Base-by-base conservation (phyloP, 345 rosid genomes). In the Sisymbrium irio region DNA sequence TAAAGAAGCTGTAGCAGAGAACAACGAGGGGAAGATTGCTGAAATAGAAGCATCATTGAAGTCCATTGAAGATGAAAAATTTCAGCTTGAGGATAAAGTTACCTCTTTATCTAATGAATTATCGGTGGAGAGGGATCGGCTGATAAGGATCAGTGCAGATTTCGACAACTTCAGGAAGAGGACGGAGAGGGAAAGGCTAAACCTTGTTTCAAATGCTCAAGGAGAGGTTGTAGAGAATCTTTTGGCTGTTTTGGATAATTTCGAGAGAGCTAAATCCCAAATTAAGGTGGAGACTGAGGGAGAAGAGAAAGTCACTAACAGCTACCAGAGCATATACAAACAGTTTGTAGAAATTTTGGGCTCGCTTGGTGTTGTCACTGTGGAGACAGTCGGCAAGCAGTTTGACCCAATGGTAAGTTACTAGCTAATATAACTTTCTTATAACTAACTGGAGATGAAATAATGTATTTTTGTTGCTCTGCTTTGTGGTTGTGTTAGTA, bases 121-220 rank as follows among this genome's bases (percentile, higher is more conserved):
- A 36, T 79, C 91, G 0, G 58, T 54, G n/a, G 96, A 88, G 81
- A 90, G 65, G 83, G 97, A 84, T 39, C 87, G 97, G 62, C 41
- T 87, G 74, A 81, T 95, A 73, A 84, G 97, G 83, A 87, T 95
- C 30, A 83, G 97, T 79, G 97, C 97, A 1, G 97, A 95, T 82
- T 95, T 95, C 36, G 99, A 92, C 75, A 95, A 95, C 83, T 95
- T 95, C 75, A 87, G 99, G 61, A 95, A 87, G 86, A 92, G 97
- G 69, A 92, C 93, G 2, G 96, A 95, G 60, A 85, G 85, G 72
- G 99, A 95, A 36, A 89, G 97, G 63, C 87, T 88, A 64, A 86
- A 92, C 20, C 55, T 92, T 77, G 90, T 92, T 46, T 56, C 89
- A 54, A 92, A 90, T 86, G 91, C 97, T 74, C 93, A 90, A 80